These are phyloP conservation scores for Spathaspora girioi DNA, from an alignment of 805 yeast species.

Conservation along the genomic window DNA sequence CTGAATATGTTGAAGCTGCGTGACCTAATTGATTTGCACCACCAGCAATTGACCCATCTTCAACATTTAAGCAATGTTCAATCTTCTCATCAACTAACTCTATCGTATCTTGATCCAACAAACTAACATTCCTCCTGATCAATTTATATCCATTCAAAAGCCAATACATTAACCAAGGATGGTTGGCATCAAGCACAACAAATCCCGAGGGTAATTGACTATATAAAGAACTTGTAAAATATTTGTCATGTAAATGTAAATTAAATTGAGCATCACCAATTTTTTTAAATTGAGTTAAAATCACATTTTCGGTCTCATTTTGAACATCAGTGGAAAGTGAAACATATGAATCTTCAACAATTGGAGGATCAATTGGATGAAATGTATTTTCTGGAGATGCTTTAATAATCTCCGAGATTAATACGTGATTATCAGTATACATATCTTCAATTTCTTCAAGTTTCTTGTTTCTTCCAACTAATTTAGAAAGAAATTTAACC, in stretches of 20 bases:
- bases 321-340: slow-evolving; percentile 39
- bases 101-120: slow-evolving; percentile 8
- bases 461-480: background rate
- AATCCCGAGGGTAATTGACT: slow-evolving; percentile 48
- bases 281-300: slow-evolving; percentile 9
- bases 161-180: slow-evolving; percentile 92
- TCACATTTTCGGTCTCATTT: slow-evolving; percentile 22
- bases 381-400: background rate
- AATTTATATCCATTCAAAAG: slow-evolving; percentile 44
- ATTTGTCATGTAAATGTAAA: slow-evolving; percentile 38
- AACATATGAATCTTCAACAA: slow-evolving; percentile 16
- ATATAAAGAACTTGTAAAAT: slow-evolving; percentile 36
- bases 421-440: background rate
- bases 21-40: slow-evolving; percentile 82
- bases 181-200: slow-evolving; percentile 76
- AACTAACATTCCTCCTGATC: slow-evolving; percentile 6
- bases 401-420: background rate
- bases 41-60: slow-evolving; percentile 72
- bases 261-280: background rate
- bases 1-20: slow-evolving; percentile 81
- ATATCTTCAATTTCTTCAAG: background rate
- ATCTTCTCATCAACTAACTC: slow-evolving; percentile 23
- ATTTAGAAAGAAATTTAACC: background rate
- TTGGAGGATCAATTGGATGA: background rate
- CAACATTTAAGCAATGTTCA: slow-evolving; percentile 19